These are phyloP conservation scores for Cicer chorassanicum DNA, from an alignment of 306 rosid genomes.

Conservation along the genomic window DNA sequence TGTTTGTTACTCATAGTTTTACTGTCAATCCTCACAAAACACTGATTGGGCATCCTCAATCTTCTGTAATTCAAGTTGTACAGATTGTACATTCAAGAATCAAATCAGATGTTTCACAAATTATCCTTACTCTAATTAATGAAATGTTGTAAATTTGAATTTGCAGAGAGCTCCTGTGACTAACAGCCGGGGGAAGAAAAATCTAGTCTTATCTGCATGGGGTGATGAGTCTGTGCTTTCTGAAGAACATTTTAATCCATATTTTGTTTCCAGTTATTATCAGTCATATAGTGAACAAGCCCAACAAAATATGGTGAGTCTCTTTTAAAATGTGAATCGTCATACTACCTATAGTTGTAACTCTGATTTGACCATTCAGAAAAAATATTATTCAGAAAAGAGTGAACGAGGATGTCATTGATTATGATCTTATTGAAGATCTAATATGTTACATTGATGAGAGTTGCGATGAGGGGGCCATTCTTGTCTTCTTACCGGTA, in stretches of 20 bases:
- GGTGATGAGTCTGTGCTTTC: slow-evolving; percentile 90
- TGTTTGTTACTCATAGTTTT: not conserved
- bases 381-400: slow-evolving; percentile 59
- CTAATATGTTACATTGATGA: slow-evolving; percentile 81
- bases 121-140: slow-evolving; percentile 26
- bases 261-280: slow-evolving; percentile 65
- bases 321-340: slow-evolving; percentile 41
- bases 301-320: slow-evolving; percentile 73
- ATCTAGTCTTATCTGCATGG: slow-evolving; percentile 87
- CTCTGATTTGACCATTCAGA: slow-evolving; percentile 39
- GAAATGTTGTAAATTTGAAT: slow-evolving; percentile 50
- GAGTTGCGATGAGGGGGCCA: slow-evolving; percentile 75
- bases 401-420: slow-evolving; percentile 89
- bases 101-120: not conserved
- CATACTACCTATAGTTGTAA: slow-evolving; percentile 15
- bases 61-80: not conserved
- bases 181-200: slow-evolving; percentile 85
- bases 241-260: slow-evolving; percentile 69
- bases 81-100: not conserved
- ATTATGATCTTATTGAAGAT: slow-evolving; percentile 93
- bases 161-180: slow-evolving; percentile 67
- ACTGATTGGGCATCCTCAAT: not conserved
- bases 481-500: slow-evolving; percentile 97
- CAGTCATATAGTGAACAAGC: slow-evolving; percentile 76
- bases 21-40: not conserved